Conservation (phyloP, 1,284 basidiomycete genomes). For the Megacollybia platyphylla region DNA sequence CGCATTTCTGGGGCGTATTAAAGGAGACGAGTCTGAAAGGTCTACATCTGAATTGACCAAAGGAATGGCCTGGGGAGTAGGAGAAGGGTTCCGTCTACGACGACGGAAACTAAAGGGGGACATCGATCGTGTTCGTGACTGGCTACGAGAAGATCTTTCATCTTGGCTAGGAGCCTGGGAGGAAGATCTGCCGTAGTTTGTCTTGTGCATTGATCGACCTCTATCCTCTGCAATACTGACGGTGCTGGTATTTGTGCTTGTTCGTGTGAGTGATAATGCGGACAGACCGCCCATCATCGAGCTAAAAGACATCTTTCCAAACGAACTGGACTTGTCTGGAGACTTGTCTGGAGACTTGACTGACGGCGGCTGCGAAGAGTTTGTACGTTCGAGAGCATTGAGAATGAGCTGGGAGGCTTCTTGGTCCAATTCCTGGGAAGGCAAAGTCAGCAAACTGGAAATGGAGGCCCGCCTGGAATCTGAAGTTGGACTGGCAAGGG, state of each 20-base stretch:
- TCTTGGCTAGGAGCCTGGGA: conserved; percentile 24
- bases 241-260: conserved; percentile 25
- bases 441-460: conserved; percentile 9
- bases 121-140: conserved; percentile 49
- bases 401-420: conserved; percentile 24
- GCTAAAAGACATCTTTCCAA: conserved; percentile 49
- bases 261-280: conserved; percentile 43
- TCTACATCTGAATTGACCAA: conserved; percentile 60
- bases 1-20: conserved; percentile 35
- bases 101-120: conserved; percentile 61
- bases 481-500: too few relatives aligned
- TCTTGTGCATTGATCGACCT: conserved; percentile 36
- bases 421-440: conserved; percentile 25
- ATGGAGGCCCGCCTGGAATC: conserved; percentile 18
- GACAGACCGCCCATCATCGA: conserved; percentile 62
- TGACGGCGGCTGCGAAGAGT: conserved; percentile 20
- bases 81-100: conserved; percentile 53
- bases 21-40: conserved; percentile 26
- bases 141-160: conserved; percentile 21
- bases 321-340: conserved; percentile 23
- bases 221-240: conserved; percentile 20
- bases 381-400: conserved; percentile 39
- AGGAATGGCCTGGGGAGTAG: conserved; percentile 60
- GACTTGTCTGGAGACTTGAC: conserved; percentile 18
- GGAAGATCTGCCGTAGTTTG: conserved; percentile 35